Evolutionary conservation across 306 rosid genomes (phyloP).

Genomic region (Lathyrus oleraceus): DNA sequence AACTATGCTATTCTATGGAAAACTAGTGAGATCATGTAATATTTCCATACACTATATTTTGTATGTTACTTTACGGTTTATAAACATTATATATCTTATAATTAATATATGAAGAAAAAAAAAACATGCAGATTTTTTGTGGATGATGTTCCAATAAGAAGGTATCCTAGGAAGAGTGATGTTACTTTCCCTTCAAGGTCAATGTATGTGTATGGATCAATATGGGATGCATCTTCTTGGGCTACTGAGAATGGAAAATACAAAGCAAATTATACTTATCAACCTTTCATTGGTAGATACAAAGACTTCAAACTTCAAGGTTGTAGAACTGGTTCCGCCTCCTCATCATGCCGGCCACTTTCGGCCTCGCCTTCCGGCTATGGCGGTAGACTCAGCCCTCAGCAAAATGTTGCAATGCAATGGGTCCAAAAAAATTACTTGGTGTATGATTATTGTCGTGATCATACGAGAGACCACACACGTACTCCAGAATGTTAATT

Average conservation of each 20-base stretch:
- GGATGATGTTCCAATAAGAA: conserved; percentile 86
- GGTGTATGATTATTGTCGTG: conserved; percentile 79
- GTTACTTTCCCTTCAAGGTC: conserved; percentile 76
- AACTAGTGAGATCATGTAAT: conserved; percentile 83
- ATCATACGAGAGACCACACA: conserved; percentile 72
- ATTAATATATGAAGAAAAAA: background rate
- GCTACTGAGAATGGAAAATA: conserved; percentile 89
- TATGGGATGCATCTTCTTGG: conserved; percentile 97
- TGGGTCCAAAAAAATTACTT: conserved; percentile 72
- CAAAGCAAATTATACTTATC: conserved; percentile 78
- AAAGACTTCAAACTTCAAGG: conserved; percentile 62
- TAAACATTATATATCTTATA: background rate
- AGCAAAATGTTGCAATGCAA: conserved; percentile 60
- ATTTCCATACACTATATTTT: conserved; percentile 14
- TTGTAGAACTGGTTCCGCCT: conserved; percentile 39
- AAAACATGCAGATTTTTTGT: conserved; percentile 61
- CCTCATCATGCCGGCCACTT: conserved; percentile 52
- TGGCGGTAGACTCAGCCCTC: conserved; percentile 45
- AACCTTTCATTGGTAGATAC: conserved; percentile 80
- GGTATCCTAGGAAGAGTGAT: conserved; percentile 68
- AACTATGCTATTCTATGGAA: conserved; percentile 78
- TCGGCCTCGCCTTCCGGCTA: conserved; percentile 42
- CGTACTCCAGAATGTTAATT: conserved; percentile 77
- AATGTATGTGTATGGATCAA: conserved; percentile 84
- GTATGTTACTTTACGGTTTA: background rate